Conservation (phyloP, 2,329 filamentous ascomycete genomes). For the Cladosporium cucumerinum region DNA sequence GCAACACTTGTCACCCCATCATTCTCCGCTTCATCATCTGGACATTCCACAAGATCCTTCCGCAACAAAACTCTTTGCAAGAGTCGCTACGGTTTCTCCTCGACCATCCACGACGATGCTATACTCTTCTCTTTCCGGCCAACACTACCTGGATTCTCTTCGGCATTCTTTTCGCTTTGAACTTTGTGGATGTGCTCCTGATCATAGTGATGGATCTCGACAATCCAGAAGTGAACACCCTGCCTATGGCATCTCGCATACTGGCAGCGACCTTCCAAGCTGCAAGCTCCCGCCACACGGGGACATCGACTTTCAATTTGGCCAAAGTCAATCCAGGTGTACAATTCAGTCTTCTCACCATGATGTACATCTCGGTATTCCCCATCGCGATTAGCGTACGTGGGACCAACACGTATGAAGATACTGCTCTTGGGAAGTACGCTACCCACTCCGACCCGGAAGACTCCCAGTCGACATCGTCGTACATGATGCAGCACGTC, state of each 20-base stretch:
- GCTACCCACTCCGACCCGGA: conserved; percentile 22
- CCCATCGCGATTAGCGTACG: conserved; percentile 63
- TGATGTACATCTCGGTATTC: conserved; percentile 66
- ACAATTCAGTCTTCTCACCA: conserved; percentile 59
- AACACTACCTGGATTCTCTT: conserved; percentile 19
- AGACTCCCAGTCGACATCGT: conserved; percentile 33
- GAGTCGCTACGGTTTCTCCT: conserved; percentile 37
- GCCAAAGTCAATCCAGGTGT: conserved; percentile 51
- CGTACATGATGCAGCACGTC: conserved; percentile 54
- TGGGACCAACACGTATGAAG: conserved; percentile 70
- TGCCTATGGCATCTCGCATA: conserved; percentile 6
- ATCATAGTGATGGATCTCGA: conserved; percentile 19
- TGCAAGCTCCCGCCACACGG: conserved; percentile 38
- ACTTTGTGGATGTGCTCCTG: conserved; percentile 27
- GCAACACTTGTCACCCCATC: conserved; percentile 64
- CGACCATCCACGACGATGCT: conserved; percentile 51
- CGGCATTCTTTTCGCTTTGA: conserved; percentile 13
- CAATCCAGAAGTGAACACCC: conserved; percentile 11
- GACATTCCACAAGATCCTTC: conserved; percentile 40
- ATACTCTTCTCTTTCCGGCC: conserved; percentile 62
- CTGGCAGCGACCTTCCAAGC: conserved; percentile 23
- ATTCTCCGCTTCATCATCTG: conserved; percentile 61
- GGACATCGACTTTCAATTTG: conserved; percentile 31
- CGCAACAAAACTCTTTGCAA: conserved; percentile 20
- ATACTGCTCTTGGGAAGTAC: conserved; percentile 62